Base-by-base conservation (phyloP, 495 filamentous ascomycete genomes). In the Hypomontagnella submonticulosa region DNA sequence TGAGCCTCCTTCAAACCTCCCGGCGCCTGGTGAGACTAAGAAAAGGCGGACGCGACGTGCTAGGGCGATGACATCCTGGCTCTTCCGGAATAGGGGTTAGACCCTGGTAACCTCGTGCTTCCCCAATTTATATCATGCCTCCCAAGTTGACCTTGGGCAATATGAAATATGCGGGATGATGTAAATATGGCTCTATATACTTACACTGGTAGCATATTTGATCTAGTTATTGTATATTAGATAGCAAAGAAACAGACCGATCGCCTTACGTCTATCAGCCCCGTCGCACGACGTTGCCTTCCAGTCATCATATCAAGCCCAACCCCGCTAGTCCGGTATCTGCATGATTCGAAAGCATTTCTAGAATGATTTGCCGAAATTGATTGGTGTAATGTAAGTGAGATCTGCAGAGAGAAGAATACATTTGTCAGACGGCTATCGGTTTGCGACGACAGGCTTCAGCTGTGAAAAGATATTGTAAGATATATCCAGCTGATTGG, bases 361-460 rank as follows among this genome's bases (percentile, higher is more conserved):
- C 43, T 54, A 12, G 18, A 15, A 13, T 18, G 8, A 46, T 34
- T 13, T 48, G 20, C 23, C 34, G 18, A 23, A 19, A n/a, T 19
- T 41, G 32, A 11, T 8, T 62, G 34, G 11, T 47, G 18, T 47
- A 32, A 8, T 36, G 36, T 34, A 44, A 34, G 34, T 55, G 59
- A 30, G 5, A n/a, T 37, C 3, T 63, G 16, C 19, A 16, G 32
- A 27, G 37, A 6, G 8, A 41, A 51, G 23, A 19, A 12, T 6
- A 11, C 9, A 47, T 58, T 44, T 48, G 47, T 69, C 60, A 69
- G 54, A 49, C 66, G 66, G 66, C 50, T 63, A 37, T 69, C 66
- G 66, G 66, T 20, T 34, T 63, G 43, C 23, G 41, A 10, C 46
- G 27, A 37, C 20, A n/a, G 4, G 43, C 15, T 32, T 15, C 12